phyloP scores from a whole-genome alignment of 208 protist genomes.

The Trypanosoma lewisi region DNA sequence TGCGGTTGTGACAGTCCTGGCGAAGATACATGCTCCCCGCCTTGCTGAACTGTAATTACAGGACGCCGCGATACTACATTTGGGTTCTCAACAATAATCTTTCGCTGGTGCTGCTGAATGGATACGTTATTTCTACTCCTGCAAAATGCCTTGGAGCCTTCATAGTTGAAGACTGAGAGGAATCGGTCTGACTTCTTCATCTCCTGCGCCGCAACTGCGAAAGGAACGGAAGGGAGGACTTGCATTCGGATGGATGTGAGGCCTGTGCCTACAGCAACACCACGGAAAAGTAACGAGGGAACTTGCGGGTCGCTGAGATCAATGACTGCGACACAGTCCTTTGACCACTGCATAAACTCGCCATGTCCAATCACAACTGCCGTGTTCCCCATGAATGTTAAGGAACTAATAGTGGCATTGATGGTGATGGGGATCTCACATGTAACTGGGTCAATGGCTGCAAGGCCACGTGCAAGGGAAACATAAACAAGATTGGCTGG shows the following conservation, averaged over 20 bases:
- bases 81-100: constrained; percentile 30
- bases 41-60: constrained; percentile 1
- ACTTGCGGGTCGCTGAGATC: constrained; percentile 54
- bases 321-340: constrained; percentile 59
- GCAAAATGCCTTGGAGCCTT: constrained; percentile 41
- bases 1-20: neutral
- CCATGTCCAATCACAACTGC: constrained; percentile 75
- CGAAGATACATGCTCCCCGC: too few species aligned
- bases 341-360: constrained; percentile 36
- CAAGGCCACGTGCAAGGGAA: constrained; percentile 41
- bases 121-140: neutral
- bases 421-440: constrained; percentile 42
- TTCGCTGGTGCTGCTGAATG: constrained; percentile 38
- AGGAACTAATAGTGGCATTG: constrained; percentile 46
- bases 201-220: constrained; percentile 62
- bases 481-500: constrained; percentile 68
- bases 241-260: constrained; percentile 51
- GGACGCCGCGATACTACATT: constrained; percentile 3
- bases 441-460: constrained; percentile 58
- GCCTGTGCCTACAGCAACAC: constrained; percentile 31
- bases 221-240: constrained; percentile 52
- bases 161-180: constrained; percentile 76
- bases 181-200: constrained; percentile 34
- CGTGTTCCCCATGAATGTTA: constrained; percentile 65
- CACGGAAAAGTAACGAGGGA: constrained; percentile 61